Conservation (phyloP, 257 asterid genomes). For the Rhazya stricta region DNA sequence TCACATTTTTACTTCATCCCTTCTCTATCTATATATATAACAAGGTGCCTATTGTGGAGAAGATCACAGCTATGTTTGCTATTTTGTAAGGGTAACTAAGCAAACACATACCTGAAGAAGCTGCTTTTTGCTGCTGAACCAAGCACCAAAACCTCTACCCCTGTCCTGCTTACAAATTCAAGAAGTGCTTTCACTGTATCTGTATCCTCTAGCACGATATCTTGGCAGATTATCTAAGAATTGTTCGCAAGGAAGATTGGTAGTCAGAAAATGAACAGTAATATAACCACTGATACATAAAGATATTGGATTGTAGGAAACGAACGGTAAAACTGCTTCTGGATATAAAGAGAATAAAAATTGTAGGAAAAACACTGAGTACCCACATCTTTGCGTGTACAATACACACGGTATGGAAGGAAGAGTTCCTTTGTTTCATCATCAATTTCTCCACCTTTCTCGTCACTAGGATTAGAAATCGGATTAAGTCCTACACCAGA, state of each 20-base stretch:
- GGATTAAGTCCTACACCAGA: conserved; percentile 42
- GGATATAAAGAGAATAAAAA: background rate
- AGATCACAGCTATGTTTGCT: background rate
- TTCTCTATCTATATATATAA: background rate
- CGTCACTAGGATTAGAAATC: conserved; percentile 31
- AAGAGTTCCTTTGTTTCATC: conserved; percentile 50
- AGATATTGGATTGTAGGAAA: background rate
- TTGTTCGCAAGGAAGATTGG: background rate
- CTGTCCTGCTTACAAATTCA: conserved; percentile 62
- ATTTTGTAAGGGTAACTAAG: background rate
- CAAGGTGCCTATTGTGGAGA: background rate
- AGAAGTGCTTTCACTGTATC: conserved; percentile 61
- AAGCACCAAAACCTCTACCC: conserved; percentile 64
- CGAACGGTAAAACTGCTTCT: no score
- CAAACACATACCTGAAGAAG: conserved; percentile 56
- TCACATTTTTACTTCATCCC: background rate
- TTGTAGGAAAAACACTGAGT: background rate
- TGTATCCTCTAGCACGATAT: conserved; percentile 64
- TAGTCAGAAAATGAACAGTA: background rate
- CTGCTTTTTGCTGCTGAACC: conserved; percentile 73
- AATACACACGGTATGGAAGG: conserved; percentile 73
- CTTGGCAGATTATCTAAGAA: conserved; percentile 59
- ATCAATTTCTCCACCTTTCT: conserved; percentile 34
- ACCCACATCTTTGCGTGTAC: conserved; percentile 64
- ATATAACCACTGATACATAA: background rate